Evolutionary conservation across 306 rosid genomes (phyloP).

Genomic region (Glycine latifolia): DNA sequence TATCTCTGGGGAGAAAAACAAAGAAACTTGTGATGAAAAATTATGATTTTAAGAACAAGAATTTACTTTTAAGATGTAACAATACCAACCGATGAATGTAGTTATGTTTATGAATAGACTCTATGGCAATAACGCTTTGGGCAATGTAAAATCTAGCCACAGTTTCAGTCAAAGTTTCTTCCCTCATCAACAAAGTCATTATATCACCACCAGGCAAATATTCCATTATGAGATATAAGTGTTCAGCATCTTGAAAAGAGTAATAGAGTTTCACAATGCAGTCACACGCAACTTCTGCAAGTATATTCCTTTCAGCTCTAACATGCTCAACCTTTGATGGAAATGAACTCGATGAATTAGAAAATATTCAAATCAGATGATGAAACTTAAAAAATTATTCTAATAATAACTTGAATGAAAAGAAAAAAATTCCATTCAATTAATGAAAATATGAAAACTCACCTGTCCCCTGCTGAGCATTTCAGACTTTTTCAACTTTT

Average conservation of each 20-base stretch:
- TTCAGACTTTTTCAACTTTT: slow-evolving; percentile 62
- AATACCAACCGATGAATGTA: slow-evolving; percentile 79
- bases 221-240: slow-evolving; percentile 89
- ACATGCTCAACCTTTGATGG: slow-evolving; percentile 60
- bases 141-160: slow-evolving; percentile 75
- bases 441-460: slow-evolving; percentile 30
- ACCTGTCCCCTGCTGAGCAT: slow-evolving; percentile 66
- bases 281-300: slow-evolving; percentile 91
- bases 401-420: slow-evolving; percentile 25
- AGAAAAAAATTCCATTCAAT: slow-evolving; percentile 17
- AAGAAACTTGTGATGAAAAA: slow-evolving; percentile 23
- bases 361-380: background rate
- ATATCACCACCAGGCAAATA: slow-evolving; percentile 97
- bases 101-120: slow-evolving; percentile 85
- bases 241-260: slow-evolving; percentile 91
- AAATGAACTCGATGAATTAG: slow-evolving; percentile 15
- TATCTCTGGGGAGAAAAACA: slow-evolving; percentile 59
- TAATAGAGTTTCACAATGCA: slow-evolving; percentile 94
- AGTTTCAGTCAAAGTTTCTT: slow-evolving; percentile 93
- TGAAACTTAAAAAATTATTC: background rate
- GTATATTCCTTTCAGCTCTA: slow-evolving; percentile 90
- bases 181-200: slow-evolving; percentile 93
- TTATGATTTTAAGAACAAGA: slow-evolving; percentile 28
- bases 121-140: slow-evolving; percentile 86
- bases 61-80: slow-evolving; percentile 30